Conservation (phyloP, 1,284 basidiomycete species). For the Xerocomus amazonicus region DNA sequence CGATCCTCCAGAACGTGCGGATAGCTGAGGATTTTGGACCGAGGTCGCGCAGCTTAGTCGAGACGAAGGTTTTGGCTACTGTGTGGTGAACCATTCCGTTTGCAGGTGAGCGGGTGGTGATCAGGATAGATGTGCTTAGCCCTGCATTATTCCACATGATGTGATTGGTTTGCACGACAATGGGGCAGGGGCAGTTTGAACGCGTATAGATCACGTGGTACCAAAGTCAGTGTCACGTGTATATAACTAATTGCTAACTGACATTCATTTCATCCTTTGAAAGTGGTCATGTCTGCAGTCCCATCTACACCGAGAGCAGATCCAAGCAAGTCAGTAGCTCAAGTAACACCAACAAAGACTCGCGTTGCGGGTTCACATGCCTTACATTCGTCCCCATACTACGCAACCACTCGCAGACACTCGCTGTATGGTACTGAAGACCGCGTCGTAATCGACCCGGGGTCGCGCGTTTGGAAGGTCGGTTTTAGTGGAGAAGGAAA, state of each 20-base stretch:
- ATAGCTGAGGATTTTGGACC: conserved; percentile 23
- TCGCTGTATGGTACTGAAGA: conserved; percentile 86
- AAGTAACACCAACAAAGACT: conserved; percentile 49
- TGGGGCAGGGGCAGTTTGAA: background rate
- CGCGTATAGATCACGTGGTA: conserved; percentile 24
- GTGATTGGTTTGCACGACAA: background rate
- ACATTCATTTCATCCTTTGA: background rate
- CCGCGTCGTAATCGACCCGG: conserved; percentile 80
- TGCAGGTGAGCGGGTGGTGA: conserved; percentile 23
- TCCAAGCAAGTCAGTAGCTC: conserved; percentile 14
- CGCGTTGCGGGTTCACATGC: conserved; percentile 46
- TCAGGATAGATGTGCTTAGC: conserved; percentile 29
- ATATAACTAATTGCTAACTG: too few species aligned
- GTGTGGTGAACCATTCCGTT: conserved; percentile 29
- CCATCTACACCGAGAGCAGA: conserved; percentile 28
- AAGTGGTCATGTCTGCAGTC: conserved; percentile 22
- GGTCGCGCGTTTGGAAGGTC: conserved; percentile 82
- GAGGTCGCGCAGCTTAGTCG: conserved; percentile 26
- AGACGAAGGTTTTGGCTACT: conserved; percentile 27
- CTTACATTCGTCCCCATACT: conserved; percentile 71
- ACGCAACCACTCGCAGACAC: conserved; percentile 71
- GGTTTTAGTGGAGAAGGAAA: conserved; percentile 88
- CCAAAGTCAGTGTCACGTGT: conserved; percentile 16
- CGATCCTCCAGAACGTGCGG: conserved; percentile 28
- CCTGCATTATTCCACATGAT: conserved; percentile 29